A percentile compares a stretch with the other conserved stretches of the same genome.
Conservation (phyloP, 108 stramenopile species). For the Thalassiosira profunda region DNA sequence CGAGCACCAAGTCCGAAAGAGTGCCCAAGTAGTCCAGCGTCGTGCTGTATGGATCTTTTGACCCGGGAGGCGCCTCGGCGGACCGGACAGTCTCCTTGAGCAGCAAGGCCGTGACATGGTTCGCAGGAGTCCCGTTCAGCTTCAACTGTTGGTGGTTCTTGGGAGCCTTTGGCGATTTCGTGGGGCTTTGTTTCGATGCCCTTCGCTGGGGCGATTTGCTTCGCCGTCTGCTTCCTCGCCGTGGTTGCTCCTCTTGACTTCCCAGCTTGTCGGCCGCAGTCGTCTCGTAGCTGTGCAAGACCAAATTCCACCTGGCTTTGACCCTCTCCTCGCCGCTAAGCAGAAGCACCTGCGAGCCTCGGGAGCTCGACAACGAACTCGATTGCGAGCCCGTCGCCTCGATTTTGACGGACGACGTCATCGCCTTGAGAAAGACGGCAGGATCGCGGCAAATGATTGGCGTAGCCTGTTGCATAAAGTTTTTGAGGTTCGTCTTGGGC, state of each 20-base stretch:
- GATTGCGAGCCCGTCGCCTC: constrained; percentile 25
- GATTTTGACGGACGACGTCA: constrained; percentile 57
- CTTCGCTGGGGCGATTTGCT: constrained; percentile 58
- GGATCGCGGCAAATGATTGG: constrained; percentile 84
- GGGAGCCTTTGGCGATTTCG: constrained; percentile 36
- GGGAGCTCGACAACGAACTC: constrained; percentile 12
- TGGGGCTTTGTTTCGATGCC: constrained; percentile 19
- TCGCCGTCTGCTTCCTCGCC: constrained; percentile 26
- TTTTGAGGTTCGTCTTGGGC: constrained; percentile 42
- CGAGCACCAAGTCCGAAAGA: constrained; percentile 88
- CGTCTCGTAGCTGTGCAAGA: constrained; percentile 19
- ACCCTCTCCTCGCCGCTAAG: constrained; percentile 51
- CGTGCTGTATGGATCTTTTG: constrained; percentile 60
- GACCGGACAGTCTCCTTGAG: constrained; percentile 44
- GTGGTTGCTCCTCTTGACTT: constrained; percentile 45
- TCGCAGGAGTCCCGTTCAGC: constrained; percentile 57
- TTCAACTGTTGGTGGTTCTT: constrained; percentile 34
- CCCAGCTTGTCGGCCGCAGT: constrained; percentile 15
- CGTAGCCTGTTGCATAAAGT: constrained; percentile 65
- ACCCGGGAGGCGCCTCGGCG: not conserved
- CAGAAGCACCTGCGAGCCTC: constrained; percentile 37
- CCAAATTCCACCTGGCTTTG: constrained; percentile 54
- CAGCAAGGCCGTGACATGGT: constrained; percentile 62
- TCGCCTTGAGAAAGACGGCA: constrained; percentile 68
- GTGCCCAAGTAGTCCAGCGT: constrained; percentile 76